Evolutionary conservation across 345 rosid species (phyloP), one percentile per base, ranked within the genome.

Genomic region (Lepidium aucheri): DNA sequence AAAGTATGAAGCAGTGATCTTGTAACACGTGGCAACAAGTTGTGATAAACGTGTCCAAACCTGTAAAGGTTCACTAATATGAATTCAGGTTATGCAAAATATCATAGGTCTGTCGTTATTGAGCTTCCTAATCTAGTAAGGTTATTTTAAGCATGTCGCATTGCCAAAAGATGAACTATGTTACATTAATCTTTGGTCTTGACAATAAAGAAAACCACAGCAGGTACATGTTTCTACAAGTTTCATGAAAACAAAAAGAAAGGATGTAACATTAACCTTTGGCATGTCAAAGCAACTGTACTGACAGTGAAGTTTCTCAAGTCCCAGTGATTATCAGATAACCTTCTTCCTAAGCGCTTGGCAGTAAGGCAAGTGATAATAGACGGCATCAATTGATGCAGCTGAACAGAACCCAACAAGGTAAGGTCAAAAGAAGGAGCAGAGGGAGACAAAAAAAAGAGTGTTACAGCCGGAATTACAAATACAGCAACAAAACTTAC

Each of bases 1-100:
- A 91, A 91, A 57, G 83, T 83, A 86, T 91, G 94, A 28, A 91
- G 84, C 28, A 91, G 82, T 52, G 98, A 88, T 82, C 87, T 85
- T 49, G 84, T 80, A 47, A 88, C 81, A 18, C 98, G 98, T 53
- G 90, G 84, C 75, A 78, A 84, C 47, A 91, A 75, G 66, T 83
- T 86, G 76, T 86, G 96, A 76, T 91, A 86, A 68, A 74, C 86
- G 81, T 88, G 97, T 44, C 97, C 94, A 64, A 74, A 88, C 85
- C 97, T 91, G 82, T 76, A 77, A 73, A 52, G 13, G 42, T 49
- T 44, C 44, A 47, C 39, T 28, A 22, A 32, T 73, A 55, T 72
- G 59, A 67, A 28, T 35, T 15, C 40, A 70, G 24, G 46, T 16
- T 7, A 47, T 34, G 64, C 46, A 50, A 64, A 3, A 65, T 15